Evolutionary conservation across 2,329 filamentous ascomycete genomes (phyloP).

Genomic region (Aspergillus latus): DNA sequence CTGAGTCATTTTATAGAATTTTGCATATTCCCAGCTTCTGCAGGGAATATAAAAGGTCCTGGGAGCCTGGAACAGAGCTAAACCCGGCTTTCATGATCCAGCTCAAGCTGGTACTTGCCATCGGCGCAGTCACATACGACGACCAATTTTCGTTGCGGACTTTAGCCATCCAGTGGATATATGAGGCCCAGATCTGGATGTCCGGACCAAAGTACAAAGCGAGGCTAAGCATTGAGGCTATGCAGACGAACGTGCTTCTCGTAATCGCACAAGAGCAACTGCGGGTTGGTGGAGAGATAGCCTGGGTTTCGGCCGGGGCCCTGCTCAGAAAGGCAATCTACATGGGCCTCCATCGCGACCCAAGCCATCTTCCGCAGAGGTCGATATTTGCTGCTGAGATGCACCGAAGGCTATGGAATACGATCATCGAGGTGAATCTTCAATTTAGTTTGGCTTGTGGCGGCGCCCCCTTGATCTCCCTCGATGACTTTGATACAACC

Average conservation of each 20-base stretch:
- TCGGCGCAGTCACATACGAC: constrained; percentile 55
- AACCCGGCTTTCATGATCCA: constrained; percentile 54
- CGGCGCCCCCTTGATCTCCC: constrained; percentile 35
- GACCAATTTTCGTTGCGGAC: constrained; percentile 51
- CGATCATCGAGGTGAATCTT: constrained; percentile 38
- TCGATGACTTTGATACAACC: constrained; percentile 38
- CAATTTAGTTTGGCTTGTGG: constrained; percentile 40
- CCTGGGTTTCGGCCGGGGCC: constrained; percentile 41
- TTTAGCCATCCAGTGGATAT: constrained; percentile 56
- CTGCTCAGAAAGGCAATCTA: constrained; percentile 41
- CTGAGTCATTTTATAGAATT: constrained; percentile 57
- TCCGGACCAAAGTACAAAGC: constrained; percentile 56
- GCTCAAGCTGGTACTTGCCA: constrained; percentile 59
- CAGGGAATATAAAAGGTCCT: constrained; percentile 55
- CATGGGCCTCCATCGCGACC: constrained; percentile 45
- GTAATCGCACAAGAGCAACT: constrained; percentile 40
- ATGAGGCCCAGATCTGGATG: constrained; percentile 58
- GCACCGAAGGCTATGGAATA: constrained; percentile 33
- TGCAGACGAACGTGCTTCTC: constrained; percentile 49
- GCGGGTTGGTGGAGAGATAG: constrained; percentile 35
- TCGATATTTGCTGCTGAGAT: constrained; percentile 25
- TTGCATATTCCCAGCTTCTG: constrained; percentile 59
- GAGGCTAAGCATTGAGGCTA: constrained; percentile 49
- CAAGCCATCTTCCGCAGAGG: constrained; percentile 29
- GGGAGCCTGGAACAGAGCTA: constrained; percentile 33